Evolutionary conservation across 305 asterid species (phyloP).

Genomic region (Striga hermonthica): DNA sequence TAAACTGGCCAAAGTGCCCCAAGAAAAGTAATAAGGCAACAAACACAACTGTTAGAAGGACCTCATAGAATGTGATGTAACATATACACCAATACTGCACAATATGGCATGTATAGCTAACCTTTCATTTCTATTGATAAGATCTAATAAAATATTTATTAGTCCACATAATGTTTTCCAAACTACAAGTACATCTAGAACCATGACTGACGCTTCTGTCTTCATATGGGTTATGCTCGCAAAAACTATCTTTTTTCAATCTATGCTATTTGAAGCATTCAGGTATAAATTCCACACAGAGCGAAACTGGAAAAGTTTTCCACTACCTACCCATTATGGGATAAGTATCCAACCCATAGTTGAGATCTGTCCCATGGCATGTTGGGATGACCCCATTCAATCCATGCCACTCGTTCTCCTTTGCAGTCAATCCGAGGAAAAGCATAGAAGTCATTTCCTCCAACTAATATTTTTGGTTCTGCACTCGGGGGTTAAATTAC

Average conservation of each 20-base stretch:
- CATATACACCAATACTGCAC: too few relatives aligned
- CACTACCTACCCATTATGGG: slow-evolving; percentile 70
- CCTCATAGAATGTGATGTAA: too few relatives aligned
- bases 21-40: slow-evolving; percentile 18
- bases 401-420: slow-evolving; percentile 93
- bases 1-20: slow-evolving; percentile 10
- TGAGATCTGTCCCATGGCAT: slow-evolving; percentile 98
- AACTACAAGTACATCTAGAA: too few relatives aligned
- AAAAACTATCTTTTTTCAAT: too few relatives aligned
- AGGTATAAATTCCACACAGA: neutral
- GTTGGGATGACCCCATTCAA: slow-evolving; percentile 95
- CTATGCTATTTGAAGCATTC: too few relatives aligned
- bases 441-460: slow-evolving; percentile 87
- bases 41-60: neutral
- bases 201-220: too few relatives aligned
- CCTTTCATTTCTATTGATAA: too few relatives aligned
- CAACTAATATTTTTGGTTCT: slow-evolving; percentile 73
- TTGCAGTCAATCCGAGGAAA: slow-evolving; percentile 77
- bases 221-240: too few relatives aligned
- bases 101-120: too few relatives aligned
- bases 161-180: too few relatives aligned
- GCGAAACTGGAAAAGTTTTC: neutral
- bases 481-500: slow-evolving; percentile 34
- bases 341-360: slow-evolving; percentile 94
- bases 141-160: too few relatives aligned